Conservation (phyloP, 1,139 yeast species). For the Sugiyamaella xylanicola region DNA sequence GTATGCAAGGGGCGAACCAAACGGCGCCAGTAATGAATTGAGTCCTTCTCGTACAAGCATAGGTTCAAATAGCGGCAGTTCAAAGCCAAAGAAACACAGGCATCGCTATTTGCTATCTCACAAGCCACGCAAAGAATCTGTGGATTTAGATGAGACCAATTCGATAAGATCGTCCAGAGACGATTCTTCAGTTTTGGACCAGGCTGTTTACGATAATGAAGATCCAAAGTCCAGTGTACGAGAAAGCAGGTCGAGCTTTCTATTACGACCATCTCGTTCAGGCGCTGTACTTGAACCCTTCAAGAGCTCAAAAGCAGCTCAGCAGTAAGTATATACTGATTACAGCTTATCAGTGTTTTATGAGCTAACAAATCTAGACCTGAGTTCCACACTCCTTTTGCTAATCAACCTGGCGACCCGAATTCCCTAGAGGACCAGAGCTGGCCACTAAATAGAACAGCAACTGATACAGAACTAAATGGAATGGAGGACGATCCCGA, state of each 20-base stretch:
- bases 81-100: conserved; percentile 6
- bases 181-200: conserved; percentile 5
- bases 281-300: background rate
- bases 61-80: background rate
- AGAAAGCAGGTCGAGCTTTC: background rate
- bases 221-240: conserved; percentile 19
- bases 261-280: conserved; percentile 8
- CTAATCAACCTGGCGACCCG: background rate
- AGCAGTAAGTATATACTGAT: conserved; percentile 3
- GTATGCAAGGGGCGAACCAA: background rate
- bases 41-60: background rate
- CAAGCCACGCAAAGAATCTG: background rate
- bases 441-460: conserved; percentile 2
- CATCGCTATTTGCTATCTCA: conserved; percentile 4
- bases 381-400: conserved; percentile 14
- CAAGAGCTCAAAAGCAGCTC: conserved; percentile 2
- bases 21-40: background rate
- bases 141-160: conserved; percentile 5
- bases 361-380: conserved; percentile 8
- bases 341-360: background rate
- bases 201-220: conserved; percentile 13
- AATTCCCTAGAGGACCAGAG: background rate
- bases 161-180: conserved; percentile 4
- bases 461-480: conserved; percentile 1
- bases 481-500: conserved; percentile 5